A percentile compares a stretch with the other conserved stretches of the same genome.
These are phyloP conservation scores for Fusarium coicis DNA, from an alignment of 2,329 filamentous ascomycete genomes.

Conservation along the genomic window DNA sequence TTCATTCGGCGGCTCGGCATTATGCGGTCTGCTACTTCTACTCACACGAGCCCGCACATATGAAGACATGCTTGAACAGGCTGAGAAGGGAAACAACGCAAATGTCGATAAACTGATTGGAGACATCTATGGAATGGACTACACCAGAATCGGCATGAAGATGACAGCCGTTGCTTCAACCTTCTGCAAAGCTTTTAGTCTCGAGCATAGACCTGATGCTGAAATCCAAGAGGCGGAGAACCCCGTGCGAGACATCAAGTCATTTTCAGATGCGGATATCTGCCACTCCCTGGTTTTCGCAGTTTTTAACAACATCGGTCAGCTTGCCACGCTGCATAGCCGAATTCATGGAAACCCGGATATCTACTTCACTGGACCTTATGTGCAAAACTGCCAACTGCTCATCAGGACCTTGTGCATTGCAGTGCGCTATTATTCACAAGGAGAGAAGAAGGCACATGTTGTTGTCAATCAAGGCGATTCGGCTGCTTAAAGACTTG, in stretches of 20 bases:
- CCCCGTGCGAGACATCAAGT: slow-evolving; percentile 57
- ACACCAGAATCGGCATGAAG: slow-evolving; percentile 95
- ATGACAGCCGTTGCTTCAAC: slow-evolving; percentile 94
- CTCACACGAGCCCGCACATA: slow-evolving; percentile 92
- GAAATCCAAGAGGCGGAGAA: slow-evolving; percentile 74
- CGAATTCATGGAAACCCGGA: slow-evolving; percentile 92
- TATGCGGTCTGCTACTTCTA: slow-evolving; percentile 94
- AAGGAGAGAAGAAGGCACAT: slow-evolving; percentile 22
- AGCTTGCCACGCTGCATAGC: slow-evolving; percentile 94
- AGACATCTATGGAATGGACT: slow-evolving; percentile 96
- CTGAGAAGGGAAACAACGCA: slow-evolving; percentile 89
- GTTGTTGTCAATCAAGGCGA: not conserved
- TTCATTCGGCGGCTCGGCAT: slow-evolving; percentile 91
- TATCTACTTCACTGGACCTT: slow-evolving; percentile 98
- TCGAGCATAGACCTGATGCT: slow-evolving; percentile 84
- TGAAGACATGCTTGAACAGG: slow-evolving; percentile 94
- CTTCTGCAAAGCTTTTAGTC: slow-evolving; percentile 95
- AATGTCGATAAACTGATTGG: slow-evolving; percentile 96
- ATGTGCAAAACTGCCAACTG: slow-evolving; percentile 93
- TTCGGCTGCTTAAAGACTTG: accelerated
- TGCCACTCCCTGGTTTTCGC: slow-evolving; percentile 92
- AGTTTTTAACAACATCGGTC: slow-evolving; percentile 97
- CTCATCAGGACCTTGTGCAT: slow-evolving; percentile 87
- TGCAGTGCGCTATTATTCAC: slow-evolving; percentile 27
- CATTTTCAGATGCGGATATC: slow-evolving; percentile 84